Percentiles rank a stretch among this genome's conserved stretches.
Evolutionary conservation across 1,284 basidiomycete species (phyloP).

Genomic region (Tranzscheliella williamsii): DNA sequence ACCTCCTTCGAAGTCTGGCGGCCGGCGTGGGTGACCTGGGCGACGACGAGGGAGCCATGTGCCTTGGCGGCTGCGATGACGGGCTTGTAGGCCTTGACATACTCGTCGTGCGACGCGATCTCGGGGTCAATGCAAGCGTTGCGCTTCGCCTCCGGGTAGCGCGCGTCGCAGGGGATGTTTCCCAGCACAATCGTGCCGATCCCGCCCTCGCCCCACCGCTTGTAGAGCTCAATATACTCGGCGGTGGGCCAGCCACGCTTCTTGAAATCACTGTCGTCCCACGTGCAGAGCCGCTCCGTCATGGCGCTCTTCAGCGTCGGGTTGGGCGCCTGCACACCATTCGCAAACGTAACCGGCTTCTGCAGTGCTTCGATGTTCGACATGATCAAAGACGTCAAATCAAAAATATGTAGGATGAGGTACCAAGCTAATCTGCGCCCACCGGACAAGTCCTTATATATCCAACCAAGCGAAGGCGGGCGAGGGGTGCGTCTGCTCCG

Average conservation of each 20-base stretch:
- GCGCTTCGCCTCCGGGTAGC: conserved; percentile 41
- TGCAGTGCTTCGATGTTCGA: conserved; percentile 37
- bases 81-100: conserved; percentile 39
- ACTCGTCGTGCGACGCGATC: conserved; percentile 38
- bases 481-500: no score
- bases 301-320: conserved; percentile 51
- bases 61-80: conserved; percentile 62
- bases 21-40: conserved; percentile 64
- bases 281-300: conserved; percentile 53
- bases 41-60: conserved; percentile 62
- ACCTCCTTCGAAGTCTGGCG: conserved; percentile 55
- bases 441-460: no score
- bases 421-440: no score
- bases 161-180: conserved; percentile 43
- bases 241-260: conserved; percentile 50
- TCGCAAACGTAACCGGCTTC: conserved; percentile 33
- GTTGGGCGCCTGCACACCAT: conserved; percentile 40
- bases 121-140: conserved; percentile 44
- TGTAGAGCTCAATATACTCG: conserved; percentile 50
- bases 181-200: conserved; percentile 52
- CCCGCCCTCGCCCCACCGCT: conserved; percentile 51
- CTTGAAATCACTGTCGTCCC: conserved; percentile 45
- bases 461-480: no score
- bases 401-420: no score
- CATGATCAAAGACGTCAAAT: conserved; percentile 6